These are phyloP conservation scores for Clarkia xantiana DNA, from an alignment of 345 rosid genomes.

Conservation along the genomic window DNA sequence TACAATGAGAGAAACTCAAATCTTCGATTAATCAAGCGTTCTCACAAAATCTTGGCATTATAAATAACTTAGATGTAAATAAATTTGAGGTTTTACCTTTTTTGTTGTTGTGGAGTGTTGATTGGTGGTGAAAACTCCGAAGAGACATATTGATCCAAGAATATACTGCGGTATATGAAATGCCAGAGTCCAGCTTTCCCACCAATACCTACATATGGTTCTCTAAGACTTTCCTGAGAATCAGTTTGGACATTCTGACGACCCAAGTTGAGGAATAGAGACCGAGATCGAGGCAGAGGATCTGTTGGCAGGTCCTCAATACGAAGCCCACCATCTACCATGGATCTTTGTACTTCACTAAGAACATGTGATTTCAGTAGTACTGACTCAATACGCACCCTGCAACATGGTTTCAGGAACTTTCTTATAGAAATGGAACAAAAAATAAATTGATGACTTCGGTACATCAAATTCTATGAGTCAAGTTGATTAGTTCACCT, in stretches of 20 bases:
- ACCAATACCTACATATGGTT: slow-evolving; percentile 54
- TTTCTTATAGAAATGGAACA: background rate
- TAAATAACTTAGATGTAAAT: background rate
- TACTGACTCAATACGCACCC: slow-evolving; percentile 66
- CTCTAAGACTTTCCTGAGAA: slow-evolving; percentile 34
- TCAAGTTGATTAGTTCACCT: no score
- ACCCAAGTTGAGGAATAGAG: slow-evolving; percentile 29
- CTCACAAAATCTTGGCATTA: no score
- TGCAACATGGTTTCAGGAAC: slow-evolving; percentile 7
- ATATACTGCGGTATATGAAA: slow-evolving; percentile 90
- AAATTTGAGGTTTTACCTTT: slow-evolving; percentile 38
- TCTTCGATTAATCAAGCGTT: no score
- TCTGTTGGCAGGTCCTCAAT: slow-evolving; percentile 75
- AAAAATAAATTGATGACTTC: background rate
- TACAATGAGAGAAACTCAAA: slow-evolving; percentile 20
- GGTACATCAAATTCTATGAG: background rate
- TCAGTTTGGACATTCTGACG: slow-evolving; percentile 27
- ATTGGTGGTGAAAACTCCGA: slow-evolving; percentile 87
- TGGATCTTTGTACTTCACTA: slow-evolving; percentile 74
- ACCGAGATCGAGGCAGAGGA: slow-evolving; percentile 36
- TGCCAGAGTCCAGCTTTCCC: slow-evolving; percentile 98
- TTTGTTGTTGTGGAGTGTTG: slow-evolving; percentile 55
- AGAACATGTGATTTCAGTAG: slow-evolving; percentile 83
- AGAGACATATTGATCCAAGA: slow-evolving; percentile 82
- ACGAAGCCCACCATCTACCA: slow-evolving; percentile 84